phyloP scores from a whole-genome alignment of 371 early-diverging fungal species.

The Mucor plumbeus region DNA sequence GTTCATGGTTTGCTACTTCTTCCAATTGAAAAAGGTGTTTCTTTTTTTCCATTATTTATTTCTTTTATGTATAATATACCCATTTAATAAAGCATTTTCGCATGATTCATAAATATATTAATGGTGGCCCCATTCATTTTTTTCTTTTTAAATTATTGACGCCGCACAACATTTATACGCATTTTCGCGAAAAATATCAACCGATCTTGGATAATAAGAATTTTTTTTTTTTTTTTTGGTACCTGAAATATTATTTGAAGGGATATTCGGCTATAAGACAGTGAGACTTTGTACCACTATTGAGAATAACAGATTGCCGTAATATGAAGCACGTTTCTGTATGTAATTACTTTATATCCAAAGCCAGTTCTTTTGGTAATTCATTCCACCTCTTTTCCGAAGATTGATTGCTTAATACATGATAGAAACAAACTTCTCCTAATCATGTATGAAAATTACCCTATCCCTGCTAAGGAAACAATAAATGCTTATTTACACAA shows the following conservation, averaged over 20 bases:
- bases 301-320: not conserved
- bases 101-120: not conserved
- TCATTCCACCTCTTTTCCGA: too few relatives aligned
- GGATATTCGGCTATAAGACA: not conserved
- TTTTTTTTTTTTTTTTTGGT: not conserved
- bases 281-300: not conserved
- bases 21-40: too few relatives aligned
- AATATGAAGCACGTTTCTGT: too few relatives aligned
- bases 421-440: not conserved
- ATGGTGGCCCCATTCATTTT: not conserved
- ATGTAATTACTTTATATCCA: too few relatives aligned
- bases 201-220: not conserved
- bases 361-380: too few relatives aligned
- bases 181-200: not conserved
- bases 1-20: slow-evolving; percentile 13
- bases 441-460: not conserved
- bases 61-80: not conserved
- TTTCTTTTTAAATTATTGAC: not conserved
- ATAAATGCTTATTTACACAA: not conserved
- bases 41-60: not conserved
- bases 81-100: not conserved
- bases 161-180: not conserved
- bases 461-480: slow-evolving; percentile 4
- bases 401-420: not conserved
- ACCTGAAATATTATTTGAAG: not conserved